Base-by-base conservation (phyloP, 371 early-diverging fungal genomes). In the Circinella umbellata region DNA sequence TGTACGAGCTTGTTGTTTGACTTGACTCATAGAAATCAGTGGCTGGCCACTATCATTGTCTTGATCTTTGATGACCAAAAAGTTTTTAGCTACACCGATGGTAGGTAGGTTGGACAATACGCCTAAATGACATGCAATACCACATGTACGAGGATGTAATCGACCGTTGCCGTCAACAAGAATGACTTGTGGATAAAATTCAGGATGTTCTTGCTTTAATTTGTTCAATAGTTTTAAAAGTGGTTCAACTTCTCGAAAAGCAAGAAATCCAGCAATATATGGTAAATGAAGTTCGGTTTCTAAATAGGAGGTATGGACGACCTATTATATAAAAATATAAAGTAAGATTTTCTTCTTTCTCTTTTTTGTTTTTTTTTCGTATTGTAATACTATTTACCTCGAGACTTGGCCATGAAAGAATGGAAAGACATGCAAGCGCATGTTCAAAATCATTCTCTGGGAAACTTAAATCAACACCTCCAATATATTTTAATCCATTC, bases 131-230 rank as follows among this genome's bases (percentile, higher is more conserved):
- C 93, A 89, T 17, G 97, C 98, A 3, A 93, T 88, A 4, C 98
- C 98, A 70, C 95, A 96, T 42, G 80, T 76, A 4, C 94, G 87
- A 27, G 96, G 96, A 75, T 98, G 98, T 47, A 96, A 76, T 9
- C 84, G 74, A 1, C 98, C 98, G 75, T 96, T 96, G 36, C 97
- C 98, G 77, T 98, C 98, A 0, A 96, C 94, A 5, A 96, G 71
- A 14, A 96, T 69, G 0, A 90, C 79, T 73, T 95, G 93, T 3
- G 96, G 92, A 66, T 80, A 85, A 17, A 93, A 59, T 6, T 88
- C 81, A 1, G 93, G 90, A 0, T 73, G 67, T 3, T 70, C 61
- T 8, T 60, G 18, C 61, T 83, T 84, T 20, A 95, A 73, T 17
- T 75, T 73, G 1, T 75, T 67, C 36, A 96, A 71, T 46, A 94